Percentiles rank a stretch among this genome's conserved stretches.
phyloP scores from a whole-genome alignment of 1,139 yeast species.

The Maudiozyma humilis region DNA sequence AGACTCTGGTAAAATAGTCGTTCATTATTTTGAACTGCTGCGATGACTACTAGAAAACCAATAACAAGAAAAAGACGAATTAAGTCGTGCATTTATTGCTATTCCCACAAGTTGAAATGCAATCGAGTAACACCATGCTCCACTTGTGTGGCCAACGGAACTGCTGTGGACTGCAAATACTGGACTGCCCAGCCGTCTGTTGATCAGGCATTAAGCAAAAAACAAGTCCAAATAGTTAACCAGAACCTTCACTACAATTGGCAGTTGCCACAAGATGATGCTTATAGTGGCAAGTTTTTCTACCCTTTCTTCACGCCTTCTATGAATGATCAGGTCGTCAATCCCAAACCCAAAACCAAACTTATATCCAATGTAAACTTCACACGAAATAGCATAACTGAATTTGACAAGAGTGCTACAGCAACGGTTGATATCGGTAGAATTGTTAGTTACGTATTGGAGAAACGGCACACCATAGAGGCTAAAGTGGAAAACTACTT shows the following conservation, averaged over 20 bases:
- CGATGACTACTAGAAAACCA: too few relatives aligned
- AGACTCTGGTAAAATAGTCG: too few relatives aligned
- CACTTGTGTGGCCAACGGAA: slow-evolving; percentile 11
- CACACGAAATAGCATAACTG: slow-evolving; percentile 18
- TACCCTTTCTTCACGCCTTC: slow-evolving; percentile 22
- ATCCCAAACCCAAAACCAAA: slow-evolving; percentile 10
- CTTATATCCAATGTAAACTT: slow-evolving; percentile 6
- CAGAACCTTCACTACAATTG: background rate
- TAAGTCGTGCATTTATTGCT: slow-evolving; percentile 24
- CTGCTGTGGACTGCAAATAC: background rate
- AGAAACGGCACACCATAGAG: background rate
- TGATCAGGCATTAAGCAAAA: background rate
- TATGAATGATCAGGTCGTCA: slow-evolving; percentile 19
- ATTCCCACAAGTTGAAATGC: slow-evolving; percentile 23
- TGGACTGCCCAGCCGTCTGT: background rate
- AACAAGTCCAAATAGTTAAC: background rate
- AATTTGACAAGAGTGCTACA: slow-evolving; percentile 13
- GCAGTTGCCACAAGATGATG: background rate
- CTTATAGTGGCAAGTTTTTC: slow-evolving; percentile 19
- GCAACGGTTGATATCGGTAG: background rate
- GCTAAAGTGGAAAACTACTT: slow-evolving; percentile 10
- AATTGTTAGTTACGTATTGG: background rate
- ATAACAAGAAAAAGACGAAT: slow-evolving; percentile 22
- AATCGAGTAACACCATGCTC: slow-evolving; percentile 20
- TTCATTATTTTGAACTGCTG: too few relatives aligned